phyloP scores from a whole-genome alignment of 495 filamentous ascomycete species.

The Extremus antarcticus region DNA sequence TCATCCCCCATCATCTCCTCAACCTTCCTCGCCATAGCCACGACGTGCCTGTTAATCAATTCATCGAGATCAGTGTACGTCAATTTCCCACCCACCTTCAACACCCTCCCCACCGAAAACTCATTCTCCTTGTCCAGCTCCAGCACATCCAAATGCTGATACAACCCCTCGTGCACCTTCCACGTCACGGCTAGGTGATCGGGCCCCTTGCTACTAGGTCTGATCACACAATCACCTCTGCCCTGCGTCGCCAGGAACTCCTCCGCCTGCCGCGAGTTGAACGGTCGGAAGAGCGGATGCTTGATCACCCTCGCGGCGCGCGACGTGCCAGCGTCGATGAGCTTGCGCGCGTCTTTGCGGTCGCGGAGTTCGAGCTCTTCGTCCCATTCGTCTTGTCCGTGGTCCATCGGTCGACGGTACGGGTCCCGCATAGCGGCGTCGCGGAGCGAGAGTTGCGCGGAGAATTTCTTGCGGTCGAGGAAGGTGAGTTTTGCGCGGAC shows the following conservation, averaged over 20 bases:
- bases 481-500: constrained; percentile 77
- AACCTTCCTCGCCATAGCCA: constrained; percentile 94
- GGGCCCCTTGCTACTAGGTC: constrained; percentile 82
- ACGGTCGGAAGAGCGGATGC: constrained; percentile 86
- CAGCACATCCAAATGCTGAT: constrained; percentile 93
- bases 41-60: constrained; percentile 91
- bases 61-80: constrained; percentile 94
- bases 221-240: constrained; percentile 84
- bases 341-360: constrained; percentile 55
- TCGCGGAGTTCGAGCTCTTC: constrained; percentile 66
- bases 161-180: constrained; percentile 93
- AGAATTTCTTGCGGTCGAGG: constrained; percentile 71
- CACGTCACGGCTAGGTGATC: constrained; percentile 95
- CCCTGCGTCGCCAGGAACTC: constrained; percentile 79
- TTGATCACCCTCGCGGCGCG: constrained; percentile 90
- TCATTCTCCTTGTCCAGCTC: constrained; percentile 95
- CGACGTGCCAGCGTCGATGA: constrained; percentile 69
- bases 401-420: constrained; percentile 53
- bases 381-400: constrained; percentile 75
- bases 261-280: constrained; percentile 86
- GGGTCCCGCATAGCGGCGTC: constrained; percentile 68
- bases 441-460: constrained; percentile 69
- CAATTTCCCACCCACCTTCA: constrained; percentile 76
- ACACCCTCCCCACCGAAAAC: constrained; percentile 73
- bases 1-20: constrained; percentile 90